Conservation (phyloP, 129 eudicot species). For the Kitagawia praeruptora region DNA sequence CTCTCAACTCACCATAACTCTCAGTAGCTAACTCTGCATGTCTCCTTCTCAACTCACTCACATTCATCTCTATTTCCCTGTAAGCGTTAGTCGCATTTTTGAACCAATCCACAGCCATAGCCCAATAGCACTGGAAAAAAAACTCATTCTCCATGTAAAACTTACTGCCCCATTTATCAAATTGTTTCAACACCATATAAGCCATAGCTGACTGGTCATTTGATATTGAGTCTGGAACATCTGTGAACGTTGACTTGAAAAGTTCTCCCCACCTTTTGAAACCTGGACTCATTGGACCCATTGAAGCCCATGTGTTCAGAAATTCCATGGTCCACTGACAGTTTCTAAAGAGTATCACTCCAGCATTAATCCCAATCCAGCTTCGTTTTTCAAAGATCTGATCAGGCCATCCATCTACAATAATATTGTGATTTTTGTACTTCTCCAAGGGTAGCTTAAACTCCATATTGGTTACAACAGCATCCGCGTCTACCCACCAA, state of each 20-base stretch:
- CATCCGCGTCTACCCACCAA: slow-evolving; percentile 5
- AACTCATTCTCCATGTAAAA: neutral
- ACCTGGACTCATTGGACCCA: neutral
- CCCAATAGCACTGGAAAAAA: slow-evolving; percentile 4
- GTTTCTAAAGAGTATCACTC: neutral
- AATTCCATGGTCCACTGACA: neutral
- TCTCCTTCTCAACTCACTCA: neutral
- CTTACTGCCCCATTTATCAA: neutral
- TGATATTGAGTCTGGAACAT: neutral
- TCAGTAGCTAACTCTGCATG: neutral
- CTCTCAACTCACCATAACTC: neutral
- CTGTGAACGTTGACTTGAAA: neutral
- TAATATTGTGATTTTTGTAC: neutral
- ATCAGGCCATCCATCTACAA: neutral
- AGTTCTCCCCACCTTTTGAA: neutral
- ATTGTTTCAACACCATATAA: neutral
- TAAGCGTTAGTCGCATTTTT: neutral
- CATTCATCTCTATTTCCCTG: neutral
- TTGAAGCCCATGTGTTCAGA: neutral
- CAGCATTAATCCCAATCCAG: neutral
- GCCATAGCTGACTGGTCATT: neutral
- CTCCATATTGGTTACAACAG: neutral
- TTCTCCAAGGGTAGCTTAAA: neutral
- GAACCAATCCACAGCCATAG: slow-evolving; percentile 1
- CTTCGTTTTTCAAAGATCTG: neutral